Evolutionary conservation across 768 basidiomycete genomes (phyloP).

Genomic region (Amylocystis lapponica): DNA sequence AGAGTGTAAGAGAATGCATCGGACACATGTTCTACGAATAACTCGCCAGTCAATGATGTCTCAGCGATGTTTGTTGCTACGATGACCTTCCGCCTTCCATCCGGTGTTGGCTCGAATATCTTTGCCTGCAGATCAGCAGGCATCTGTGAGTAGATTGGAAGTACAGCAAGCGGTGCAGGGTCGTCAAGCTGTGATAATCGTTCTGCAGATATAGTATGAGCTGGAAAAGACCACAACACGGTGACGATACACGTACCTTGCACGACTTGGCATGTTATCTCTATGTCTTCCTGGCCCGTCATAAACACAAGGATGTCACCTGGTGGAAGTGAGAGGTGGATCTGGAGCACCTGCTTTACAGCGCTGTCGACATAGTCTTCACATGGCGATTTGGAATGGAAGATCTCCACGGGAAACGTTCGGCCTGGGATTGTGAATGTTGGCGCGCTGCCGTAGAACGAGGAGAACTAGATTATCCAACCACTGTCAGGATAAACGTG

Average conservation of each 20-base stretch:
- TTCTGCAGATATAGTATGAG: too few species aligned
- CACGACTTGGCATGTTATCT: conserved; percentile 92
- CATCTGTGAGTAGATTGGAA: conserved; percentile 99
- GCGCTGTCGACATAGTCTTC: conserved; percentile 98
- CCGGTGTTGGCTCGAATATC: conserved; percentile 91
- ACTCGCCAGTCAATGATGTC: conserved; percentile 85
- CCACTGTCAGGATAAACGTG: background rate
- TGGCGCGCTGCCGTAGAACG: conserved; percentile 92
- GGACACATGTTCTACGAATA: background rate
- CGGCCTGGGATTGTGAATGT: conserved; percentile 91
- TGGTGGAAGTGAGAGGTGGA: conserved; percentile 86
- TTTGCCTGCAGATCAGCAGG: conserved; percentile 98
- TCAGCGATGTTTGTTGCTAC: conserved; percentile 99
- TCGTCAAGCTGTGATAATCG: conserved; percentile 91
- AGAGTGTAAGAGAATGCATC: conserved; percentile 1
- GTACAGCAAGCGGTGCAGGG: conserved; percentile 77
- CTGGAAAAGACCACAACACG: background rate
- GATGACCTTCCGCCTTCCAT: conserved; percentile 94
- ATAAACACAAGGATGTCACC: conserved; percentile 98
- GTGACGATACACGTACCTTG: conserved; percentile 48
- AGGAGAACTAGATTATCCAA: conserved; percentile 70
- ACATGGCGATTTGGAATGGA: conserved; percentile 95
- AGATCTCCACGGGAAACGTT: conserved; percentile 96
- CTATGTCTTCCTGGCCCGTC: conserved; percentile 99
- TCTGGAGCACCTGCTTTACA: conserved; percentile 96